phyloP scores from a whole-genome alignment of 2,329 filamentous ascomycete genomes.

The Aspergillus thermomutatus region DNA sequence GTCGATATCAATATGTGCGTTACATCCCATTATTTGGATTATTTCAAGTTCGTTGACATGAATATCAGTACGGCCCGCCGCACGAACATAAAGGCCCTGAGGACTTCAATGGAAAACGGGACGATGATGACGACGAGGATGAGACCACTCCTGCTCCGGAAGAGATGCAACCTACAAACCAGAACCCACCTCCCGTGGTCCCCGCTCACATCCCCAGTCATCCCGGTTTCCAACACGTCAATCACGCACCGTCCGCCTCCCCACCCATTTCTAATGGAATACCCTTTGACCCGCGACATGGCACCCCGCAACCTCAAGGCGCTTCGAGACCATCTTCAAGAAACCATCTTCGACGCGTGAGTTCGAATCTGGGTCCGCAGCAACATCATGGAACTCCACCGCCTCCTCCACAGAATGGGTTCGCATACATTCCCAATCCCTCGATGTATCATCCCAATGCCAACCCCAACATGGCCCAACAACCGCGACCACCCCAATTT shows the following conservation, averaged over 20 bases:
- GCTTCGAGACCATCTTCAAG: constrained; percentile 76
- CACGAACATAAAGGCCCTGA: constrained; percentile 95
- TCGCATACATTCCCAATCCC: constrained; percentile 80
- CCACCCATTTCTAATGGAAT: constrained; percentile 80
- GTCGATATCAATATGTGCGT: constrained; percentile 86
- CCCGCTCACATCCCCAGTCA: constrained; percentile 67
- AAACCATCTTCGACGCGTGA: constrained; percentile 72
- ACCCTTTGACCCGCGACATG: constrained; percentile 67
- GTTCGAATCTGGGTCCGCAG: constrained; percentile 68
- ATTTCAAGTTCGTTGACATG: constrained; percentile 9
- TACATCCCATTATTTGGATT: constrained; percentile 3
- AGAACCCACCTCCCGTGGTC: constrained; percentile 57
- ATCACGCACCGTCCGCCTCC: constrained; percentile 81
- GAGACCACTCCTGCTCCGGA: constrained; percentile 70
- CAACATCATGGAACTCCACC: constrained; percentile 58
- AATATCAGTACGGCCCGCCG: constrained; percentile 75
- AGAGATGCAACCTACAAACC: constrained; percentile 53
- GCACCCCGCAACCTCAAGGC: constrained; percentile 76
- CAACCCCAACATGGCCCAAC: constrained; percentile 45
- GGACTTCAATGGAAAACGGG: constrained; percentile 79
- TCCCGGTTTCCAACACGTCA: constrained; percentile 72
- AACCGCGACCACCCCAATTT: constrained; percentile 43
- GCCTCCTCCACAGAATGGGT: constrained; percentile 63
- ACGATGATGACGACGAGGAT: constrained; percentile 75
- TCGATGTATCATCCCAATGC: constrained; percentile 75